Evolutionary conservation across 345 rosid genomes (phyloP).

Genomic region (Cardamine occulta): DNA sequence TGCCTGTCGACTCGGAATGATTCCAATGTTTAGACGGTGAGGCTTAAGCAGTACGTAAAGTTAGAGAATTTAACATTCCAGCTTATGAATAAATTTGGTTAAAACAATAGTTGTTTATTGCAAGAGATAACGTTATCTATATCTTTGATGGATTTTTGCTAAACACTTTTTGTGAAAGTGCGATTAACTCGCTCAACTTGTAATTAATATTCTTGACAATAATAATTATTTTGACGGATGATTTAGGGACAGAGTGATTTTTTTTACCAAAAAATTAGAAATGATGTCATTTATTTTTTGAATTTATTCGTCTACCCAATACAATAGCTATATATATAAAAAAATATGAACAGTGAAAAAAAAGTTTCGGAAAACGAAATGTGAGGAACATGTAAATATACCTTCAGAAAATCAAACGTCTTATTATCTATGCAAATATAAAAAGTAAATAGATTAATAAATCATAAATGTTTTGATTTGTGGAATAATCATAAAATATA

Average conservation of each 20-base stretch:
- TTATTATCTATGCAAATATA: not conserved
- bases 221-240: slow-evolving; percentile 18
- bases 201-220: slow-evolving; percentile 25
- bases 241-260: slow-evolving; percentile 1
- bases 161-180: not conserved
- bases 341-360: too few species aligned
- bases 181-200: slow-evolving; percentile 19
- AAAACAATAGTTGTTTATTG: not conserved
- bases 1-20: not conserved
- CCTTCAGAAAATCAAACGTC: not conserved
- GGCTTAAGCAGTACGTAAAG: not conserved
- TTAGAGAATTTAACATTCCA: not conserved
- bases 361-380: slow-evolving; percentile 35
- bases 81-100: not conserved
- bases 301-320: slow-evolving; percentile 7
- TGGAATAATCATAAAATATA: not conserved
- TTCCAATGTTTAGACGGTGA: not conserved
- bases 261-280: not conserved
- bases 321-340: not conserved
- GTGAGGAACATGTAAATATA: slow-evolving; percentile 15
- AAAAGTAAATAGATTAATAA: not conserved
- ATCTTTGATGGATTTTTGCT: slow-evolving; percentile 16
- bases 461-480: not conserved
- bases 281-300: slow-evolving; percentile 3
- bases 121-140: slow-evolving; percentile 21